Percentiles rank a stretch among this genome's conserved stretches.
These are phyloP conservation scores for Flaveria trinervia DNA, from an alignment of 129 eudicot genomes.

Conservation along the genomic window DNA sequence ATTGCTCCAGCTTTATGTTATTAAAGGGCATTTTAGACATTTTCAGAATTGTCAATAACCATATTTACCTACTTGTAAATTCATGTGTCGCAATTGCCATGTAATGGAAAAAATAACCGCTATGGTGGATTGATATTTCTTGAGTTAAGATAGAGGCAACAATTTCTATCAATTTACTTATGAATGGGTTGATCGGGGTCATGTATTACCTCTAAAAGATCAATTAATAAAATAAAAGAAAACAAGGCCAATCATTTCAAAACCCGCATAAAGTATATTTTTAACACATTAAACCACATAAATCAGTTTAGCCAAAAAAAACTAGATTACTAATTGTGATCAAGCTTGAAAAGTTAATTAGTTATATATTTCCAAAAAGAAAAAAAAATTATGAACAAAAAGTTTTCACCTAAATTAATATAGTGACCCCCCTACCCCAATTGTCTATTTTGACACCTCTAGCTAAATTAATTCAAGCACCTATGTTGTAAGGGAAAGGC, in stretches of 20 bases:
- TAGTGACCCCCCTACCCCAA: neutral
- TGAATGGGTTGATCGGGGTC: neutral
- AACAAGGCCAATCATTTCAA: neutral
- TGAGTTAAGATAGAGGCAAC: neutral
- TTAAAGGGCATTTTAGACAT: neutral
- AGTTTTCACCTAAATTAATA: neutral
- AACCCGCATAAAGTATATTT: neutral
- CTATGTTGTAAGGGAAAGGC: neutral
- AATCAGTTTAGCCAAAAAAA: neutral
- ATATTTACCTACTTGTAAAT: slow-evolving; percentile 2
- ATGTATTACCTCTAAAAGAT: neutral
- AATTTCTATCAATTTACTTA: neutral
- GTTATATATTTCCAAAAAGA: neutral
- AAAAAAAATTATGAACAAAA: neutral
- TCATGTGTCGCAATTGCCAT: neutral
- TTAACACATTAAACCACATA: neutral
- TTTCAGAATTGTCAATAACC: slow-evolving; percentile 8
- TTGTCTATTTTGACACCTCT: neutral
- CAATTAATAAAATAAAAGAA: neutral
- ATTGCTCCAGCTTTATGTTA: slow-evolving; percentile 6
- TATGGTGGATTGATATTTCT: neutral
- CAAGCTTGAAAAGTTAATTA: neutral
- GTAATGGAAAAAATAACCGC: neutral
- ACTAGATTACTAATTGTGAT: neutral
- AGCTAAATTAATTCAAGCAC: slow-evolving; percentile 8